Conservation (phyloP, 129 eudicot genomes). For the Centella asiatica region DNA sequence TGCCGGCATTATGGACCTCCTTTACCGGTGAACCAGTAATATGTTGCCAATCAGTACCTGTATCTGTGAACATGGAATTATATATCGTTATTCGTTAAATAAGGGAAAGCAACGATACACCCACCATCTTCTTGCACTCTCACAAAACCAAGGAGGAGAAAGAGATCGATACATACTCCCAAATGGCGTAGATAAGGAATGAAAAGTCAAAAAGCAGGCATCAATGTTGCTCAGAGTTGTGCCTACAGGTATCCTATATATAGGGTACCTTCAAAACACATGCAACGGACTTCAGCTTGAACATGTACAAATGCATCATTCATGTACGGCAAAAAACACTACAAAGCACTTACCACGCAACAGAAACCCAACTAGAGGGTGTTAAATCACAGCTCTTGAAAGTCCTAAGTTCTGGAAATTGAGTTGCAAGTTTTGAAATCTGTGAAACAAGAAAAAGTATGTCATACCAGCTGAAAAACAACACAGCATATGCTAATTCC, state of each 20-base stretch:
- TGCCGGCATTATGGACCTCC: conserved; percentile 35
- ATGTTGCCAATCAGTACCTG: conserved; percentile 24
- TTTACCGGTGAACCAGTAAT: conserved; percentile 23
- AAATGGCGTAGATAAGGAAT: conserved; percentile 70
- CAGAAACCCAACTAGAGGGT: conserved; percentile 84
- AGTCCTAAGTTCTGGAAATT: conserved; percentile 57
- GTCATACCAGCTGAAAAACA: background rate
- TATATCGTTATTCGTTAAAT: background rate
- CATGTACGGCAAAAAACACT: background rate
- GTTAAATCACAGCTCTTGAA: conserved; percentile 79
- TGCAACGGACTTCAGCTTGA: too few species aligned
- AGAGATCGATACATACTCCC: conserved; percentile 31
- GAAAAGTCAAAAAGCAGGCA: conserved; percentile 88
- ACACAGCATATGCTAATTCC: background rate
- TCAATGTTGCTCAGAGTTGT: conserved; percentile 78
- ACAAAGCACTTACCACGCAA: conserved; percentile 72
- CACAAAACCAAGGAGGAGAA: background rate
- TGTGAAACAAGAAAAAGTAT: conserved; percentile 13
- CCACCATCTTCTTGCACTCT: too few species aligned
- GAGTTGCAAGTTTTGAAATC: conserved; percentile 68
- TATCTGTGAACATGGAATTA: conserved; percentile 27
- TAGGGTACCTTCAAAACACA: conserved; percentile 82
- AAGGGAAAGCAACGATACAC: background rate
- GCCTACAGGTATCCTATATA: conserved; percentile 87
- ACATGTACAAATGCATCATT: conserved; percentile 1